Base-by-base conservation (phyloP, 2,329 filamentous ascomycete genomes). In the Penicillium aurantiogriseum region DNA sequence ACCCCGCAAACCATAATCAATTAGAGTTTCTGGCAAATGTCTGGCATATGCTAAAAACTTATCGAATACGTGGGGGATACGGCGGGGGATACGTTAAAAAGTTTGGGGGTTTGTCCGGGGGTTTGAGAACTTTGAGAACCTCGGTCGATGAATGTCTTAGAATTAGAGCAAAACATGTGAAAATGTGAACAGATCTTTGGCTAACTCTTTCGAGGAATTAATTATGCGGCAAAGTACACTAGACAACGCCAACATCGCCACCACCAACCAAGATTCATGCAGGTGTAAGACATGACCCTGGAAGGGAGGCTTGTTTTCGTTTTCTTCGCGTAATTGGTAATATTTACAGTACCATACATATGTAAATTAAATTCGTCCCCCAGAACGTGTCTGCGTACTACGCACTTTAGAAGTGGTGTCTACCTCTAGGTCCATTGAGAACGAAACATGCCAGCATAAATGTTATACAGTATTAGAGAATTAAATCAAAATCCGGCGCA, bases 151-250 rank as follows among this genome's bases (percentile, higher is more conserved):
- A 19, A 49, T 27, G 8, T 36, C 11, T 48, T 21, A 21, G 19
- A 42, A 42, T 51, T 31, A n/a, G 48, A n/a, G 48, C 25, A 33
- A n/a, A n/a, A 33, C 48, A 51, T 42, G 48, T 51, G 48, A 51
- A 51, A 33, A 42, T 23, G 17, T 23, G 48, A 38, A 25, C 33
- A 40, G 6, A 8, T 23, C 27, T 33, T 33, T 51, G 10, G 23
- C 23, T 6, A 21, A 29, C 17, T 51, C 35, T 51, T 42, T 23
- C 23, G 23, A 23, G 23, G 5, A 23, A 23, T 23, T 4, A 23
- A 23, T 23, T 23, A 23, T 23, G 23, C 23, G 25, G 7, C 11
- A 51, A 42, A 33, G 2, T n/a, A 2, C 38, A 27, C 49, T 51
- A 43, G 19, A 43, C 48, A 31, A 42, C 27, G 27, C 48, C 27